Evolutionary conservation across 2,329 filamentous ascomycete species (phyloP), one percentile per base, ranked within the genome.

Genomic region (Parastagonospora avenae): DNA sequence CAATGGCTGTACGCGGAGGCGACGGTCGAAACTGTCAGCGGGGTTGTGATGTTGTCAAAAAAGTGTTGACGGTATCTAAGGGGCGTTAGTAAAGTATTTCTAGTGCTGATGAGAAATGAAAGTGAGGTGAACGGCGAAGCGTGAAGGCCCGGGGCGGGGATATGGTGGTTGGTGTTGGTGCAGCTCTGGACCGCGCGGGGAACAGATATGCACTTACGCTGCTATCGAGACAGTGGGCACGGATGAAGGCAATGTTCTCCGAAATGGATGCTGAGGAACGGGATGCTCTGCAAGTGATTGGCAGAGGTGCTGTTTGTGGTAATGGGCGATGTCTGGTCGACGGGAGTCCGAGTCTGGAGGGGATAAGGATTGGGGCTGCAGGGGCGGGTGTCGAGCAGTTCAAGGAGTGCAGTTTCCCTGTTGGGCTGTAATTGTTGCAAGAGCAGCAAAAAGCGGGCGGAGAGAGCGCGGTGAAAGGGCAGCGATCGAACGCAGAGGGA

Each of bases 331-430:
- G 19, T 24, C 19, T 24, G 19, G 55, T 55, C 60, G 54, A 50
- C 52, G 48, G 48, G 55, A 49, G 63, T 33, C 52, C 47, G 52
- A 43, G 32, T 38, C 36, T 48, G 53, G 51, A 41, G 56, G 62
- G 71, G 69, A 70, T 70, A 72, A 70, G 68, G 70, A 70, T 67
- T 54, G 68, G 60, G 57, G 62, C 39, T 64, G 66, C 62, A 65
- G 67, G 66, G 62, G 62, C 60, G 60, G 63, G 60, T 60, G 60
- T 59, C 46, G 62, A 55, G 58, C 63, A 63, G 61, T 63, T 68
- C 66, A 73, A 72, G 68, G 69, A 72, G 71, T 57, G 63, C 68
- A 64, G 66, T 60, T 73, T 73, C 71, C 71, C 68, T 65, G 59
- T 54, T 52, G 67, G 65, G 66, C 50, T 48, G 68, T 54, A 54